Base-by-base conservation (phyloP, 108 stramenopile species). In the Seminavis robusta region DNA sequence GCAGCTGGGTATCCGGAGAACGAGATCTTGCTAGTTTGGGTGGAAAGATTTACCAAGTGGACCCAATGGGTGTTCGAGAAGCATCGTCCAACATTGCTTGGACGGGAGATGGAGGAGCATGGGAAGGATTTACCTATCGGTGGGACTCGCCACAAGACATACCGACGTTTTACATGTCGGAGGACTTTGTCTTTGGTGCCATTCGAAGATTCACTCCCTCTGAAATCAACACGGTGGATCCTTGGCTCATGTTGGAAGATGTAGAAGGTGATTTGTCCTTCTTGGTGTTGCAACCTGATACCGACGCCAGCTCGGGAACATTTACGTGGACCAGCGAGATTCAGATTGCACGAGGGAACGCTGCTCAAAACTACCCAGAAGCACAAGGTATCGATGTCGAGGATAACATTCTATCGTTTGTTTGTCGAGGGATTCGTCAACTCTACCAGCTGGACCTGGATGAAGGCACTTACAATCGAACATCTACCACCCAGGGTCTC, bases 1-100 rank as follows among this genome's bases (percentile, higher is more conserved):
- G 54, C 26, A 73, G 72, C 3, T 77, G 37, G 29, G 59, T 67
- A 0, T 80, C 75, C 42, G 75, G 77, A 33, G 75, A 80, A 50
- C n/a, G n/a, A n/a, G n/a, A n/a, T n/a, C n/a, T n/a, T n/a, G n/a
- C n/a, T n/a, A 24, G 9, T 36, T 49, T 45, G 0, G 43, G 21
- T n/a, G 79, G 79, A 2, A 50, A 75, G 27, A 44, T 54, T 21
- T 72, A 59, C 40, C 67, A 74, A 41, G 64, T 73, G 3, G 71
- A 73, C 58, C 71, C 75, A 7, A 43, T 32, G 2, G 59, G 68
- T 61, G 49, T 41, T 16, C 57, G 39, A 7, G 37, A 50, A 37
- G n/a, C 52, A n/a, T n/a, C n/a, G n/a, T n/a, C n/a, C n/a, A n/a
- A n/a, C n/a, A n/a, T n/a, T n/a, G n/a, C n/a, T n/a, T n/a, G n/a